phyloP scores from a whole-genome alignment of 352 stramenopile species.

The Nothophytophthora sp. region DNA sequence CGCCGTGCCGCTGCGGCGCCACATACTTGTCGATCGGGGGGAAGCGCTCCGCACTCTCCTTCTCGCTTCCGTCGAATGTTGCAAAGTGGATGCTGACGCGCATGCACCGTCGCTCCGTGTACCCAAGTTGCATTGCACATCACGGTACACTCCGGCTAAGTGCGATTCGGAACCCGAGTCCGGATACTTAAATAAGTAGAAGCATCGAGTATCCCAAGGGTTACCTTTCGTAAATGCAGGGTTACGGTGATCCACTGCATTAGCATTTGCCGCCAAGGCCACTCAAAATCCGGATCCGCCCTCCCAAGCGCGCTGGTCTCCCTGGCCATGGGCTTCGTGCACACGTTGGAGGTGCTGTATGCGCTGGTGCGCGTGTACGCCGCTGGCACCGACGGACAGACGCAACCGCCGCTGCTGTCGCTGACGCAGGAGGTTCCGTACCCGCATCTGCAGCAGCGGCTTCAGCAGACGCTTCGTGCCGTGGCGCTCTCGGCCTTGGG shows the following conservation, averaged over 20 bases:
- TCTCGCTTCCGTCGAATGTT: too few relatives aligned
- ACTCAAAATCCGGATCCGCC: not conserved
- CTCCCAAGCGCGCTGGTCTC: not conserved
- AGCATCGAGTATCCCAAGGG: too few relatives aligned
- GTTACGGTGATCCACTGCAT: too few relatives aligned
- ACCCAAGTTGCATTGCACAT: too few relatives aligned
- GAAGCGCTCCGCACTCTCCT: too few relatives aligned
- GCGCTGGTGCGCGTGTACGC: conserved; percentile 38
- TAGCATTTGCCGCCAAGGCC: too few relatives aligned
- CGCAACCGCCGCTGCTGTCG: not conserved
- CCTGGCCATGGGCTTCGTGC: conserved; percentile 40
- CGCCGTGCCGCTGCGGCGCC: conserved; percentile 39
- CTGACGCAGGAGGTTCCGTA: conserved; percentile 17
- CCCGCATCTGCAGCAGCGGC: conserved; percentile 51
- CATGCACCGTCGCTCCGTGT: too few relatives aligned
- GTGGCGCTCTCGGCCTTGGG: conserved; percentile 33
- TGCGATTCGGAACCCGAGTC: too few relatives aligned
- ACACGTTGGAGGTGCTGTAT: conserved; percentile 52
- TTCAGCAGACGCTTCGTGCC: conserved; percentile 54
- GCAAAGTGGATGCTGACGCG: too few relatives aligned
- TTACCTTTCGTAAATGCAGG: too few relatives aligned
- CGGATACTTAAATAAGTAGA: not conserved
- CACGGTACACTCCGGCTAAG: too few relatives aligned
- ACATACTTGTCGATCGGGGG: too few relatives aligned
- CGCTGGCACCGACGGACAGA: not conserved